Percentiles rank a stretch among this genome's conserved stretches.
phyloP scores from a whole-genome alignment of 2,329 filamentous ascomycete species.

The Phaeosphaeria sp. region DNA sequence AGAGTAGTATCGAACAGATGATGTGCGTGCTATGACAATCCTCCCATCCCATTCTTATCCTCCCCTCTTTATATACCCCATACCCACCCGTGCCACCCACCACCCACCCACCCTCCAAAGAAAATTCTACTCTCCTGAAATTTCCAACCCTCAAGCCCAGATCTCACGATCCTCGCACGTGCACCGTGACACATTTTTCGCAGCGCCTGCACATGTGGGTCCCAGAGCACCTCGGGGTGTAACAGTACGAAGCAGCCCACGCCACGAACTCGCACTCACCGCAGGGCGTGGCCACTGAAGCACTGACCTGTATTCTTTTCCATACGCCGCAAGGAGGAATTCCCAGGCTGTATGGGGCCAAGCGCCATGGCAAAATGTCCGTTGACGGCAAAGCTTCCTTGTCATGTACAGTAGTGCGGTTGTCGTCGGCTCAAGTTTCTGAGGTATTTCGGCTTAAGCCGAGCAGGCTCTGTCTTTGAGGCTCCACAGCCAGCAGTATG shows the following conservation, averaged over 20 bases:
- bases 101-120: too few species aligned
- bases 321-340: background rate
- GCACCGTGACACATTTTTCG: constrained; percentile 20
- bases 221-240: too few species aligned
- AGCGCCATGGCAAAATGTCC: constrained; percentile 16
- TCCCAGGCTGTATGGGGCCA: constrained; percentile 1
- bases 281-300: constrained; percentile 12
- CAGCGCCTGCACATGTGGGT: constrained; percentile 16
- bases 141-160: background rate
- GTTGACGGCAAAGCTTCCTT: constrained; percentile 10
- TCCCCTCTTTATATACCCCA: constrained; percentile 18
- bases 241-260: background rate
- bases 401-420: constrained; percentile 5
- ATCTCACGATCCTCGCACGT: constrained; percentile 16
- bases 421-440: constrained; percentile 13
- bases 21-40: constrained; percentile 1
- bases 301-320: constrained; percentile 1
- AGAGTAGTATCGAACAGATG: constrained; percentile 9
- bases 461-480: constrained; percentile 7
- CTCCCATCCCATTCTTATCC: background rate
- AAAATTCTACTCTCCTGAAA: constrained; percentile 3
- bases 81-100: too few species aligned
- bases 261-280: constrained; percentile 7
- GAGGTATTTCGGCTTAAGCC: constrained; percentile 10
- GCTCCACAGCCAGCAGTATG: constrained; percentile 15